Percentiles rank a stretch among this genome's conserved stretches.
phyloP scores from a whole-genome alignment of 140 eudicot genomes.

The Cichorium intybus region DNA sequence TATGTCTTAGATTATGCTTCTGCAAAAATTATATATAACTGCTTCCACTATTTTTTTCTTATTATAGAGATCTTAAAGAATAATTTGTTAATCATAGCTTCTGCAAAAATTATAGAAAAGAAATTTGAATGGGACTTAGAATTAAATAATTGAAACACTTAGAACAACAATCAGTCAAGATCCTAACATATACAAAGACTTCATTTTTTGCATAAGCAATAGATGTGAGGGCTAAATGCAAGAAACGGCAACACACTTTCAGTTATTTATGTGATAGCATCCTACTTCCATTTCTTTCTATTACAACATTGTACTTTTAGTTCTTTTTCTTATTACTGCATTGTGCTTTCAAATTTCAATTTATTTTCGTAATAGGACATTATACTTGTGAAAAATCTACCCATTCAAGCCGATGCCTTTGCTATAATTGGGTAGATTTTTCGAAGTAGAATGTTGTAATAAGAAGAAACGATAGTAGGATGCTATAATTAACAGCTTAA shows the following conservation, averaged over 20 bases:
- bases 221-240: no score
- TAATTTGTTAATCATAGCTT: no score
- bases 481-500: neutral
- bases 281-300: neutral
- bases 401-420: neutral
- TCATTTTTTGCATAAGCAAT: no score
- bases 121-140: neutral
- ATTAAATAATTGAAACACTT: no score
- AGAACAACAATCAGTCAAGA: no score
- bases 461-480: no score
- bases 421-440: no score
- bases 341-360: neutral
- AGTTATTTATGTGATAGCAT: no score
- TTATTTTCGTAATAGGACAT: neutral
- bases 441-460: no score
- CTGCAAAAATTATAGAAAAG: no score
- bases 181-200: no score
- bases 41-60: neutral
- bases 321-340: neutral
- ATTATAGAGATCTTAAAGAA: neutral
- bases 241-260: no score
- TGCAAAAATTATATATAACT: neutral
- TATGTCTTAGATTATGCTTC: conserved; percentile 16
- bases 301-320: neutral
- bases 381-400: neutral